A percentile compares a stretch with the other conserved stretches of the same genome.
Conservation (phyloP, 306 rosid species). For the Cucurbita pepo region DNA sequence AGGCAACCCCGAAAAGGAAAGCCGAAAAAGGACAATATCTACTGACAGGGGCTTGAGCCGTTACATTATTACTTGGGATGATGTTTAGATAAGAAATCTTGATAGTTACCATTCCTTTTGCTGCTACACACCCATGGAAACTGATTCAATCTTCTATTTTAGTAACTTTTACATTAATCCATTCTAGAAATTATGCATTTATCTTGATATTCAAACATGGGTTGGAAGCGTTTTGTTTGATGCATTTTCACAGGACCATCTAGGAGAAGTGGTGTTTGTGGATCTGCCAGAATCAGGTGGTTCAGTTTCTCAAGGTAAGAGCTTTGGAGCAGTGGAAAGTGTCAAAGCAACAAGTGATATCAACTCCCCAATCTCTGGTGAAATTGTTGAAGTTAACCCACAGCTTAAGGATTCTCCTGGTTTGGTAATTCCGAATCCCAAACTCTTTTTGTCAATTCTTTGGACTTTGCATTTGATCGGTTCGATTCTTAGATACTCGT, state of each 20-base stretch:
- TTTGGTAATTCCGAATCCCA: constrained; percentile 32
- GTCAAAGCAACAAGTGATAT: constrained; percentile 93
- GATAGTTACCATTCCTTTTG: neutral
- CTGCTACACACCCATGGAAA: neutral
- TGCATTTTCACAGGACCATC: constrained; percentile 47
- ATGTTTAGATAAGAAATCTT: neutral
- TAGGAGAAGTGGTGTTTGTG: constrained; percentile 92
- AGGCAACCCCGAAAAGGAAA: too few species aligned
- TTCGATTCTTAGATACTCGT: too few species aligned
- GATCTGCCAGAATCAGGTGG: constrained; percentile 67
- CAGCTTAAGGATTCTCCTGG: constrained; percentile 59
- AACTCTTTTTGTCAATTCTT: neutral
- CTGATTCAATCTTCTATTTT: neutral
- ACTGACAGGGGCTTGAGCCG: too few species aligned
- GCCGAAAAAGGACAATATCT: too few species aligned
- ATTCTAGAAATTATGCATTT: neutral
- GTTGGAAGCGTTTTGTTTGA: neutral
- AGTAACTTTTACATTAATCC: neutral
- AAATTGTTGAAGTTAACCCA: constrained; percentile 65
- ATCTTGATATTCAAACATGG: neutral
- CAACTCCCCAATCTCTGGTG: constrained; percentile 89
- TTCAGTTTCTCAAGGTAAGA: constrained; percentile 28
- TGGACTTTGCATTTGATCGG: neutral
- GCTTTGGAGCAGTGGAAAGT: constrained; percentile 95
- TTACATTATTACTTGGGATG: neutral